Percentiles rank a stretch among this genome's conserved stretches.
phyloP scores from a whole-genome alignment of 192 early-diverging fungal species.

The Backusella tuberculispora region DNA sequence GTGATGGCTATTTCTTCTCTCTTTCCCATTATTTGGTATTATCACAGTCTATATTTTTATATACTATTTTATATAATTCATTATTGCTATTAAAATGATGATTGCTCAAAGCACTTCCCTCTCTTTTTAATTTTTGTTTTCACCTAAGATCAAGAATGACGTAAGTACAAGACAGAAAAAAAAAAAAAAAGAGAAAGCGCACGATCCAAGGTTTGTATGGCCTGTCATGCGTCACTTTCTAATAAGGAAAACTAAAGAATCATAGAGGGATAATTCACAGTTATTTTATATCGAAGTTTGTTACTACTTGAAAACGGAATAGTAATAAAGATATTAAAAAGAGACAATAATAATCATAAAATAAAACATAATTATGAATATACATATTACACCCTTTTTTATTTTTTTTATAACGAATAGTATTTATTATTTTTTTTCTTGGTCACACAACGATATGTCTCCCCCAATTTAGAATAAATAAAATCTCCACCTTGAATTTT shows the following conservation, averaged over 20 bases:
- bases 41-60: not conserved
- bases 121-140: not conserved
- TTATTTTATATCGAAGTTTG: not conserved
- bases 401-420: not conserved
- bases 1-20: not conserved
- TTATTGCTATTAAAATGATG: not conserved
- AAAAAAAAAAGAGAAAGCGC: not conserved
- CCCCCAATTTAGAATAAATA: conserved; percentile 10
- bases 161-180: not conserved
- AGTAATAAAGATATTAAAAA: too few relatives aligned
- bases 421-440: conserved; percentile 14
- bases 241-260: not conserved
- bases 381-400: not conserved
- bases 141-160: not conserved
- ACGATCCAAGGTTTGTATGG: conserved; percentile 15
- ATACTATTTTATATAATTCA: too few relatives aligned
- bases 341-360: too few relatives aligned
- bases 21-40: not conserved
- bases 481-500: conserved; percentile 10
- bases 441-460: conserved; percentile 13
- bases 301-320: too few relatives aligned
- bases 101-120: not conserved
- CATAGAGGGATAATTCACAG: too few relatives aligned
- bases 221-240: conserved; percentile 10
- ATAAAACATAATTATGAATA: not conserved